These are phyloP conservation scores for Gilbertella persicaria DNA, from an alignment of 371 early-diverging fungal genomes.

Conservation along the genomic window DNA sequence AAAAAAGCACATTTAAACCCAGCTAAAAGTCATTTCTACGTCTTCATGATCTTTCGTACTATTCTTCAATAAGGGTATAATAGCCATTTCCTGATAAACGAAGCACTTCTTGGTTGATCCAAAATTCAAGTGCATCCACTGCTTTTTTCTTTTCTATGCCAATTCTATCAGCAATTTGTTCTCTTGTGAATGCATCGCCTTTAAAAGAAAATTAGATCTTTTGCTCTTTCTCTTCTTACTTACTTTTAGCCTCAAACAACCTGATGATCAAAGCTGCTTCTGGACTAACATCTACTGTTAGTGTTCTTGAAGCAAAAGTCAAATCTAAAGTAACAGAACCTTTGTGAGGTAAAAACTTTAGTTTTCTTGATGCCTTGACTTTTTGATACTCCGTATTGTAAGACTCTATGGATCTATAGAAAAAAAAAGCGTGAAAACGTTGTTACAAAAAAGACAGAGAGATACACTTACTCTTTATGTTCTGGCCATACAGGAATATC, in stretches of 20 bases:
- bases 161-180: slow-evolving; percentile 15
- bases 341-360: slow-evolving; percentile 25
- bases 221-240: neutral
- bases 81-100: slow-evolving; percentile 17
- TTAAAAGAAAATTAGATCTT: neutral
- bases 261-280: slow-evolving; percentile 30
- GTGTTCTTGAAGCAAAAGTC: slow-evolving; percentile 17
- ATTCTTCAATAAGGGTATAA: slow-evolving; percentile 21
- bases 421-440: neutral
- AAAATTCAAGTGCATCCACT: slow-evolving; percentile 21
- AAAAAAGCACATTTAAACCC: slow-evolving; percentile 5
- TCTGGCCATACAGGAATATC: slow-evolving; percentile 5
- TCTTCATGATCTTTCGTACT: slow-evolving; percentile 15
- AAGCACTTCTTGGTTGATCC: slow-evolving; percentile 24
- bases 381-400: slow-evolving; percentile 27
- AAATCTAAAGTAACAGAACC: slow-evolving; percentile 34
- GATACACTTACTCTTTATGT: slow-evolving; percentile 4
- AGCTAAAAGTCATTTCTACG: slow-evolving; percentile 10
- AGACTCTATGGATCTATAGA: slow-evolving; percentile 8
- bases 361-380: slow-evolving; percentile 23
- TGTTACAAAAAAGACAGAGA: too few relatives aligned
- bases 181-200: slow-evolving; percentile 12
- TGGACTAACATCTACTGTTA: slow-evolving; percentile 19
- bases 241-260: slow-evolving; percentile 30
- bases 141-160: slow-evolving; percentile 8